Base-by-base conservation (phyloP, 805 yeast genomes). In the Suhomyces pyralidae region DNA sequence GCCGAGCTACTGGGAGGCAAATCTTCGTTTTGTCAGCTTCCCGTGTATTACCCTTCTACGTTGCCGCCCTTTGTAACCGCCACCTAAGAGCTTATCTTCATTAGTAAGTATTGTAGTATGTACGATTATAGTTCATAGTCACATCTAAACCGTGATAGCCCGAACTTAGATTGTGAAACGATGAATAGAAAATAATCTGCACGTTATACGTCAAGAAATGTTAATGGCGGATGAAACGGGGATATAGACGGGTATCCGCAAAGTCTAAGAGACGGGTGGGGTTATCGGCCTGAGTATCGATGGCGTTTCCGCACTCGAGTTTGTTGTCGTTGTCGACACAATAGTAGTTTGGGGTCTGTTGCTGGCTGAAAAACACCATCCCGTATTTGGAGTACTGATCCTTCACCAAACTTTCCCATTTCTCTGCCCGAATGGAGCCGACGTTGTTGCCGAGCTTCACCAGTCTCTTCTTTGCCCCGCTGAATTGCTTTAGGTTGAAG, bases 401-500 rank as follows among this genome's bases (percentile, higher is more conserved):
- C 38, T 19, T n/a, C n/a, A 17, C 17, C 5, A 24, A 6, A 12
- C 47, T 15, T n/a, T 28, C 20, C 34, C 47, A 26, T 12, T 28
- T 24, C 12, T 28, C 56, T 17, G 40, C 44, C 17, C 42, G 20
- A 19, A 17, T 17, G 5, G 24, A 17, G 6, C 24, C 42, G 7
- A 38, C 42, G 24, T 19, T 3, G 42, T 10, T 17, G 17, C 24
- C 42, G 2, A 38, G 24, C n/a, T 19, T 19, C 3, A 19, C 42
- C 15, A 4, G 8, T 17, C 61, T 40, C 32, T 48, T 52, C 43
- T 51, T 46, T 12, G 66, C 63, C 3, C 48, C 22, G 2, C 62
- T 61, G 49, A 58, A 64, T 19, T 15, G 34, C 14, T 42, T 49
- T 36, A 55, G 60, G 9, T 28, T 45, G 19, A 56, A 49, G 6